These are phyloP conservation scores for Fusarium longipes DNA, from an alignment of 2,329 filamentous ascomycete genomes.

Conservation along the genomic window DNA sequence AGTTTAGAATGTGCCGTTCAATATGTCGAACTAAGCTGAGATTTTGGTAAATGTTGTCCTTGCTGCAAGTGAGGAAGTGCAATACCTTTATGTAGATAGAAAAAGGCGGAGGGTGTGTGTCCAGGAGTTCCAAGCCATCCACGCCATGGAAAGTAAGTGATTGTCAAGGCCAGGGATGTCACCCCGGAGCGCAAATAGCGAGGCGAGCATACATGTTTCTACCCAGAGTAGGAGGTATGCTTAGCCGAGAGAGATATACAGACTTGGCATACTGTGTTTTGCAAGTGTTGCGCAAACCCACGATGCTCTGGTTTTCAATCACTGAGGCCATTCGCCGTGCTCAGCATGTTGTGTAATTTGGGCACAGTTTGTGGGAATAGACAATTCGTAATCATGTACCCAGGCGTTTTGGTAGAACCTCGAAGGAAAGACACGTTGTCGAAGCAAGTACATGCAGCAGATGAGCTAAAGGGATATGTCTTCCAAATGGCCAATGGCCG, in stretches of 20 bases:
- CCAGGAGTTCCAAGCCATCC: constrained; percentile 1
- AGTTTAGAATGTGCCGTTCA: not conserved
- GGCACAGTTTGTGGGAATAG: constrained; percentile 5
- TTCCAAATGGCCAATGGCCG: constrained; percentile 5
- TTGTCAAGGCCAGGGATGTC: constrained; percentile 5
- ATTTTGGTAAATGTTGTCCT: not conserved
- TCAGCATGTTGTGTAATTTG: constrained; percentile 23
- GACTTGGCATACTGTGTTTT: constrained; percentile 1
- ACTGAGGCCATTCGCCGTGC: constrained; percentile 1
- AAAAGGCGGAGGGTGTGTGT: not conserved
- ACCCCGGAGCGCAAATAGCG: not conserved
- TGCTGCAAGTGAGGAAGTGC: constrained; percentile 15
- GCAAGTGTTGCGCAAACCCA: constrained; percentile 8
- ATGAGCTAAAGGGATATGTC: not conserved
- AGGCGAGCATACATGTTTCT: constrained; percentile 23
- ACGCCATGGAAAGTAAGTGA: not conserved
- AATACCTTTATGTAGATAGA: constrained; percentile 23
- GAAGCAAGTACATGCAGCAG: not conserved
- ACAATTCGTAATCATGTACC: constrained; percentile 24
- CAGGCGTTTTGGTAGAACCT: constrained; percentile 9
- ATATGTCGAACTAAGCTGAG: not conserved
- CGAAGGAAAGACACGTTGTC: constrained; percentile 17
- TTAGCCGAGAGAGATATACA: constrained; percentile 8
- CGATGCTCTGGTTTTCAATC: not conserved
- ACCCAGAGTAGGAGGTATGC: constrained; percentile 6